Evolutionary conservation across 1,284 basidiomycete genomes (phyloP).

Genomic region (Melanopsichium pennsylvanicum): DNA sequence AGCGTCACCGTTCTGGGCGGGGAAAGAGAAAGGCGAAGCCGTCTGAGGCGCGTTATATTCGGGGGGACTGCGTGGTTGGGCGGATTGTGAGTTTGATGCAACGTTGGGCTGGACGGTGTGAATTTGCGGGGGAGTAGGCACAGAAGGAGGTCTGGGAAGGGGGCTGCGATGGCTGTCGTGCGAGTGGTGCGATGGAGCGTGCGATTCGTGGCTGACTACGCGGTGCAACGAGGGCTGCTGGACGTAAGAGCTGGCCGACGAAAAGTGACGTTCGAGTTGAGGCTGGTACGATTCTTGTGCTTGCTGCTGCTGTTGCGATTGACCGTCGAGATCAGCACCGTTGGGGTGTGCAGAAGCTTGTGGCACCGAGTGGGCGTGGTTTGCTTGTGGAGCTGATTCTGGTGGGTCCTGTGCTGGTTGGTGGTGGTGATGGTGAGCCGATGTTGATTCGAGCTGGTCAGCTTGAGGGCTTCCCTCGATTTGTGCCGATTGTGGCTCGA

Average conservation of each 20-base stretch:
- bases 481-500: constrained; percentile 39
- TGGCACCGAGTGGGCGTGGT: neutral
- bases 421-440: neutral
- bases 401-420: neutral
- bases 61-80: constrained; percentile 6
- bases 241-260: constrained; percentile 42
- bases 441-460: constrained; percentile 2
- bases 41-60: constrained; percentile 1
- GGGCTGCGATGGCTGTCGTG: constrained; percentile 30
- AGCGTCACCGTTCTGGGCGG: too few relatives aligned
- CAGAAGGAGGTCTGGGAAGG: constrained; percentile 23
- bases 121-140: constrained; percentile 10
- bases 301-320: neutral
- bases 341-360: neutral
- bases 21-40: constrained; percentile 8
- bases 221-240: constrained; percentile 15
- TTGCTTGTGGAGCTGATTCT: neutral
- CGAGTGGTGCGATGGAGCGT: constrained; percentile 14
- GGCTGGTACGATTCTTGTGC: constrained; percentile 3
- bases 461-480: constrained; percentile 19
- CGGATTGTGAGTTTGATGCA: neutral
- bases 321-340: neutral
- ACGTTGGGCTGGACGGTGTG: constrained; percentile 9
- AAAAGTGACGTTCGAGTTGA: constrained; percentile 40
- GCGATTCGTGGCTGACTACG: constrained; percentile 21